Evolutionary conservation across 139 green algal genomes (phyloP).

Genomic region (Closterium sp.): DNA sequence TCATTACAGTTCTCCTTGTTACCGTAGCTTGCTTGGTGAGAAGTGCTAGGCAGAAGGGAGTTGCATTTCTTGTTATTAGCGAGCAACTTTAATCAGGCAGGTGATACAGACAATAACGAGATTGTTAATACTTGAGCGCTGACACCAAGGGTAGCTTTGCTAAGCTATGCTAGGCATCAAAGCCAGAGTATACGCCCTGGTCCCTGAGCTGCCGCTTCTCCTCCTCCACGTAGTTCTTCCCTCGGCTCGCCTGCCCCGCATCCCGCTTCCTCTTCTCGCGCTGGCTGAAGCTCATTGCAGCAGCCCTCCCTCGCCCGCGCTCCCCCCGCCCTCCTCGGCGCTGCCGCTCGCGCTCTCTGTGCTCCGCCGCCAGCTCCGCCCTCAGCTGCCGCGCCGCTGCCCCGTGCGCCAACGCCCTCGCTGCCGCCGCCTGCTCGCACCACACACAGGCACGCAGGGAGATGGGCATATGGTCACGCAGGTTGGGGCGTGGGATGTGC

Average conservation of each 20-base stretch:
- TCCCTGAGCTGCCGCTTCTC: conserved; percentile 37
- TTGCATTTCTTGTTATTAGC: too few species aligned
- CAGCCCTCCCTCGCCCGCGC: neutral
- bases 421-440: neutral
- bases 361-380: neutral
- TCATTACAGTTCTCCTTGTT: too few species aligned
- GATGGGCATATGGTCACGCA: too few species aligned
- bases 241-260: conserved; percentile 39
- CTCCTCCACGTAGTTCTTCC: conserved; percentile 49
- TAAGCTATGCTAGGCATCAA: conserved; percentile 4
- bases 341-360: neutral
- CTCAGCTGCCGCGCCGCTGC: neutral
- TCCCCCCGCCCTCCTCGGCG: too few species aligned
- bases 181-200: conserved; percentile 40
- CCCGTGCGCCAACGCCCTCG: neutral
- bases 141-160: too few species aligned
- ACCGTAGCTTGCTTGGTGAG: too few species aligned
- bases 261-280: conserved; percentile 49
- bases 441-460: too few species aligned
- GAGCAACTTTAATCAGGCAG: too few species aligned
- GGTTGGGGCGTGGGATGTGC: too few species aligned
- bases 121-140: too few species aligned
- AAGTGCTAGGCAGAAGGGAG: too few species aligned
- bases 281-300: conserved; percentile 24
- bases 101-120: too few species aligned